Percentiles rank a stretch among this genome's conserved stretches.
Evolutionary conservation across 1,284 basidiomycete genomes (phyloP).

Genomic region (Gomphus sp.): DNA sequence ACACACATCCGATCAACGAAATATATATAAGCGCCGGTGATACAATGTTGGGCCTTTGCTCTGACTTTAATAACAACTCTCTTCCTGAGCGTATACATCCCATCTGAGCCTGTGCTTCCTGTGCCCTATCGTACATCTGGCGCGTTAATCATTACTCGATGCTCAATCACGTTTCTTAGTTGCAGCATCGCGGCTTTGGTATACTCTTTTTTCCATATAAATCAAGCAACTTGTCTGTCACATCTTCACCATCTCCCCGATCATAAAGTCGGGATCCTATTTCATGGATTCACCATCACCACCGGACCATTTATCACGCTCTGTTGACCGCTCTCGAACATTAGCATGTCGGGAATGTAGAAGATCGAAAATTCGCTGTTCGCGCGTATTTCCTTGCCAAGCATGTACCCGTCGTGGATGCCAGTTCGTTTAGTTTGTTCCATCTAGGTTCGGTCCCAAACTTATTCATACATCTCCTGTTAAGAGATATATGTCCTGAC

Average conservation of each 20-base stretch:
- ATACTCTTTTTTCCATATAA: background rate
- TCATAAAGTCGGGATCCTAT: background rate
- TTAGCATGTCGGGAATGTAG: constrained; percentile 2
- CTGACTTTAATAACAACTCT: background rate
- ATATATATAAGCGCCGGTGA: background rate
- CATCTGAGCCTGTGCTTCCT: background rate
- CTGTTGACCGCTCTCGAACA: background rate
- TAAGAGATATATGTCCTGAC: constrained; percentile 4
- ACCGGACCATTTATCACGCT: background rate
- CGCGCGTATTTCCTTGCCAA: background rate
- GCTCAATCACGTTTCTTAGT: background rate
- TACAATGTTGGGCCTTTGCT: background rate
- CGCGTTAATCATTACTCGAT: background rate
- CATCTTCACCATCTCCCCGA: background rate
- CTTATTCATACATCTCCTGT: background rate
- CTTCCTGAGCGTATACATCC: background rate
- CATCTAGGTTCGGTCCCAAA: background rate
- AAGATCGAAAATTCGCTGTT: constrained; percentile 3
- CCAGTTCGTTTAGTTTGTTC: background rate
- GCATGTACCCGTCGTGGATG: constrained; percentile 4
- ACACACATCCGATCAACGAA: background rate
- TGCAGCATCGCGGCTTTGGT: background rate
- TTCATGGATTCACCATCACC: background rate
- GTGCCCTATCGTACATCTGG: background rate
- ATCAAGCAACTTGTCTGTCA: background rate